A percentile compares a stretch with the other conserved stretches of the same genome.
phyloP scores from a whole-genome alignment of 768 basidiomycete species.

The Tylopilus subfusipes region DNA sequence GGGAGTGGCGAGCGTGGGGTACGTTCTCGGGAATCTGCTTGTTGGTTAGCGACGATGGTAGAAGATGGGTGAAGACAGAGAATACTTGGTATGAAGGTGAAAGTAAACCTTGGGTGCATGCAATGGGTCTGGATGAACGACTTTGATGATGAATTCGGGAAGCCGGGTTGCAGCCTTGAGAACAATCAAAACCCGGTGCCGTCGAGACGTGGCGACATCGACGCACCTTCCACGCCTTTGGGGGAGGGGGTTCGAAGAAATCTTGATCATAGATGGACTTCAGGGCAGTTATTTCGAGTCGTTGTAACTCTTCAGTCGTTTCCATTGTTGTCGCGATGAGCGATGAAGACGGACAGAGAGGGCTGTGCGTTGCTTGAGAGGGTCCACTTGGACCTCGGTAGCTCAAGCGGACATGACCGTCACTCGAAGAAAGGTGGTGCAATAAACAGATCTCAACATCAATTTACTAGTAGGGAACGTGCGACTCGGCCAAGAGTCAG shows the following conservation, averaged over 20 bases:
- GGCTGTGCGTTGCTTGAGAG: slow-evolving; percentile 51
- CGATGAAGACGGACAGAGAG: slow-evolving; percentile 22
- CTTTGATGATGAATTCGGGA: slow-evolving; percentile 73
- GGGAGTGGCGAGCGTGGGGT: slow-evolving; percentile 69
- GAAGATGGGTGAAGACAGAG: slow-evolving; percentile 12
- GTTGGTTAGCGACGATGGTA: neutral
- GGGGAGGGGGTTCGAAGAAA: slow-evolving; percentile 68
- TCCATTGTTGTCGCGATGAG: slow-evolving; percentile 49
- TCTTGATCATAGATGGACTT: slow-evolving; percentile 79
- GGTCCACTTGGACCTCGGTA: slow-evolving; percentile 64
- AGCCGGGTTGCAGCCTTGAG: slow-evolving; percentile 61
- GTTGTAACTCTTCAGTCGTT: slow-evolving; percentile 63
- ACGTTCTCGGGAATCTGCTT: slow-evolving; percentile 73
- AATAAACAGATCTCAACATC: slow-evolving; percentile 9
- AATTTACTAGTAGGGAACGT: neutral
- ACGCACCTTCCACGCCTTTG: slow-evolving; percentile 78
- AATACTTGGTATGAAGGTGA: slow-evolving; percentile 66
- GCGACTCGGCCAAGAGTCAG: slow-evolving; percentile 15
- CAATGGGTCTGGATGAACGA: slow-evolving; percentile 59
- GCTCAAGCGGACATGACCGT: slow-evolving; percentile 68
- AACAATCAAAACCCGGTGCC: slow-evolving; percentile 4
- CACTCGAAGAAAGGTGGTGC: slow-evolving; percentile 10
- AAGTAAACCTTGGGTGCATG: slow-evolving; percentile 59
- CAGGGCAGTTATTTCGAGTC: slow-evolving; percentile 71
- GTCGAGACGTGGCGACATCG: slow-evolving; percentile 3